Evolutionary conservation across 331 rosid genomes (phyloP), one percentile per base, ranked within the genome.

Genomic region (Stylosanthes scabra): DNA sequence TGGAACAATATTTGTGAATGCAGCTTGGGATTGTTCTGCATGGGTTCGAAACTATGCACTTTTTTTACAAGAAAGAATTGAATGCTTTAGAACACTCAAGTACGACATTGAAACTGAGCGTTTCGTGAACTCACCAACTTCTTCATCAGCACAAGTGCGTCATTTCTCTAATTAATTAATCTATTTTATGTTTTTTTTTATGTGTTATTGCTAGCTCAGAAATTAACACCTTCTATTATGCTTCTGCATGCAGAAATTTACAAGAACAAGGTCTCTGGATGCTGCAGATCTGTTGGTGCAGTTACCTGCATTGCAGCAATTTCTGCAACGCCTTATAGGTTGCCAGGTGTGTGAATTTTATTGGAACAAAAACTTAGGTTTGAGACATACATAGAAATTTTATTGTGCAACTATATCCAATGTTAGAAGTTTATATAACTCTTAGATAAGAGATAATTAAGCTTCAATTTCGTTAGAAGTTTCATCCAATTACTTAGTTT

Each of bases 11-110:
- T 51, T 72, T 44, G 51, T 56, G 34, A 55, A 15, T 80, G 87
- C 80, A 91, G 97, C 97, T 72, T 91, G 97, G 97, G 97, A 91
- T 78, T 91, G 97, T 68, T 91, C 97, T 14, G 92, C 94, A 34
- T 91, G 97, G 97, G 88, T 91, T 74, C 74, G 95, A 74, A 83
- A 90, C 20, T 91, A 91, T 51, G 94, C 95, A 9, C 78, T 91
- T 44, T 91, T 76, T 82, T 50, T 91, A 58, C 92, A 91, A 68
- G 97, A 91, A 82, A 80, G 95, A 66, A 78, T 91, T 14, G 91
- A 91, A 82, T 88, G 97, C 57, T 89, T 83, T 71, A 78, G 89
- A 68, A 71, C 84, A 68, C 86, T 91, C 61, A 87, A 80, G 68
- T 91, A 86, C 73, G 95, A 91, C 73, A 83, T 91, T 8, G 95